These are phyloP conservation scores for Gaeumannomyces tritici DNA, from an alignment of 2,329 filamentous ascomycete genomes.

Conservation along the genomic window DNA sequence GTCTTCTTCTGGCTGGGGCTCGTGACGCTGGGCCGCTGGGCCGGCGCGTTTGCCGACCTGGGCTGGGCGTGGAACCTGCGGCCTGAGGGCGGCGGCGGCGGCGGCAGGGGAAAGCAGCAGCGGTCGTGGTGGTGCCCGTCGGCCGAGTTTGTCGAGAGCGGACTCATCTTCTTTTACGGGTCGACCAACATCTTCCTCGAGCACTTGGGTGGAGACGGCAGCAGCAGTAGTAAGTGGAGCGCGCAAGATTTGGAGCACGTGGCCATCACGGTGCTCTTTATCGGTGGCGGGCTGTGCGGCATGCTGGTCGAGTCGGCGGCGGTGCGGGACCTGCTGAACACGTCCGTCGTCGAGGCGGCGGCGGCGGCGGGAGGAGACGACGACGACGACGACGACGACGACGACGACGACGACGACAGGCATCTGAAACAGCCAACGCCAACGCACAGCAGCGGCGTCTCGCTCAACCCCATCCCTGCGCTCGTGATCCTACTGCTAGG, in stretches of 20 bases:
- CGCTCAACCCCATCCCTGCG: conserved; percentile 81
- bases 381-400: too few relatives aligned
- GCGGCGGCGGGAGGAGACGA: conserved; percentile 5
- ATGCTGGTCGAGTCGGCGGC: conserved; percentile 74
- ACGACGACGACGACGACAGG: too few relatives aligned
- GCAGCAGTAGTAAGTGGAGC: conserved; percentile 47
- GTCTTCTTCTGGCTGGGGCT: conserved; percentile 93
- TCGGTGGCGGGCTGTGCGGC: conserved; percentile 78
- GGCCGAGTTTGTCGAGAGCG: conserved; percentile 83
- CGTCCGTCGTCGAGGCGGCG: conserved; percentile 29
- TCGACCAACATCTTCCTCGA: conserved; percentile 87
- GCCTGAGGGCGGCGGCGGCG: conserved; percentile 27
- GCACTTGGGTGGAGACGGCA: conserved; percentile 56
- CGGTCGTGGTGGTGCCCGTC: conserved; percentile 72
- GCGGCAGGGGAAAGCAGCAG: conserved; percentile 34
- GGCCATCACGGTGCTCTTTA: conserved; percentile 87
- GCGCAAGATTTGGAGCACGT: conserved; percentile 81
- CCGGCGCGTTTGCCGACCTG: conserved; percentile 79
- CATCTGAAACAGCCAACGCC: too few relatives aligned
- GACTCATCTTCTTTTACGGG: conserved; percentile 84
- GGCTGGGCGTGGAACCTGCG: conserved; percentile 95
- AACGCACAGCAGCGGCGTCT: conserved; percentile 54
- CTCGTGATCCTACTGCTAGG: conserved; percentile 81
- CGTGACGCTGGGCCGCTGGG: conserved; percentile 79
- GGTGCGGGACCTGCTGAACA: conserved; percentile 59